Evolutionary conservation across 1,139 yeast species (phyloP), one percentile per base, ranked within the genome.

Genomic region (Petasospora fabianii): DNA sequence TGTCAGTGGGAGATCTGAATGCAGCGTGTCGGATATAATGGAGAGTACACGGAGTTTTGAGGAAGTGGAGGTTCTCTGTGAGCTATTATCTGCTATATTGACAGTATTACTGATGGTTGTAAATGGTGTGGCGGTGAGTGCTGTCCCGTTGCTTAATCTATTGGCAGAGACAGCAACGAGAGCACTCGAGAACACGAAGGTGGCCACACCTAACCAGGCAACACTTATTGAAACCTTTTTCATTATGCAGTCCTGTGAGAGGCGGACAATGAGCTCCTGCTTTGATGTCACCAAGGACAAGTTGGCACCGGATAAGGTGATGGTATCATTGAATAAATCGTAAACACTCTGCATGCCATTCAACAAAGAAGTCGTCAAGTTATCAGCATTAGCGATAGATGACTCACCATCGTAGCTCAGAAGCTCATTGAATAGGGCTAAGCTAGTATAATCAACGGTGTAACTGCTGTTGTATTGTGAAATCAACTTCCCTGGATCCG

Each of bases 181-280:
- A 6, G 29, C n/a, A 15, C 38, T 35, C 2, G 40, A 27, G 28
- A 36, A 30, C 7, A 42, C 29, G 24, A 38, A 42, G 12, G 40
- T 27, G n/a, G 24, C 15, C n/a, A 38, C 33, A 15, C 40, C 40
- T 8, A 42, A 12, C 36, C 35, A 38, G 8, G 32, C 16, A 15
- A 38, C 30, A 18, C 30, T 39, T 13, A 38, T 34, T n/a, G 33
- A 26, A 6, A 33, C 34, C 24, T 42, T 42, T 28, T 36, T 42
- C 28, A 22, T 27, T 5, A 19, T 12, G 20, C 42, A 38, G 26
- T 38, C 40, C 8, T 32, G 34, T n/a, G 45, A 35, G 11, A 35
- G 26, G 15, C 31, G 27, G 11, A 42, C 8, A 27, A 41, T 17
- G 11, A 41, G 27, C 7, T 21, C 24, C 21, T 38, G 41, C 17